Conservation (phyloP, 768 basidiomycete species). For the Clavulina sp. region DNA sequence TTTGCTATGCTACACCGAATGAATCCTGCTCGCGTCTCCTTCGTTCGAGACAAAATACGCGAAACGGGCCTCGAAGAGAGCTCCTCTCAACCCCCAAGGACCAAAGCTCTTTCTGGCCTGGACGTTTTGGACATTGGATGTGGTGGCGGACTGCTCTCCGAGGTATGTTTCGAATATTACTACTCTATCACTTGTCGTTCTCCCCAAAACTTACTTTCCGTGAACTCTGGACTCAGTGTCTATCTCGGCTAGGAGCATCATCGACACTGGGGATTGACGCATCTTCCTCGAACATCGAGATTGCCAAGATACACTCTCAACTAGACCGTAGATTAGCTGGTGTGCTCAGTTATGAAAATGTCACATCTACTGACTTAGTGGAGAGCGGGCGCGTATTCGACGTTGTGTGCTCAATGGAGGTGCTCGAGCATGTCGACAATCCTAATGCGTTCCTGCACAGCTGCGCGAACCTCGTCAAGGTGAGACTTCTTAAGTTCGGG, state of each 20-base stretch:
- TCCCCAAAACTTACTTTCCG: neutral
- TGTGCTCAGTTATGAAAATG: constrained; percentile 46
- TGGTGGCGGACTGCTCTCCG: constrained; percentile 84
- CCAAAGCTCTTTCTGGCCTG: constrained; percentile 37
- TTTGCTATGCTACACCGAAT: constrained; percentile 78
- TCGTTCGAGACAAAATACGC: constrained; percentile 58
- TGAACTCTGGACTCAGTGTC: constrained; percentile 32
- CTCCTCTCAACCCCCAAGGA: constrained; percentile 11
- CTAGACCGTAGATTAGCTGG: constrained; percentile 46
- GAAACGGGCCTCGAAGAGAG: constrained; percentile 38
- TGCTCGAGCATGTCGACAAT: constrained; percentile 92
- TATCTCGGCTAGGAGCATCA: constrained; percentile 74
- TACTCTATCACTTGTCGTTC: neutral
- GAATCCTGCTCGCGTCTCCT: constrained; percentile 80
- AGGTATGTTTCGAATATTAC: constrained; percentile 35
- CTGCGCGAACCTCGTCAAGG: constrained; percentile 77
- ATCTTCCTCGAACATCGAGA: constrained; percentile 66
- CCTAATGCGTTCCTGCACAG: constrained; percentile 67
- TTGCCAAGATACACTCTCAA: constrained; percentile 68
- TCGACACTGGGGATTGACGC: constrained; percentile 79
- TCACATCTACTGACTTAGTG: constrained; percentile 58
- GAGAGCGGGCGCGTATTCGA: constrained; percentile 52
- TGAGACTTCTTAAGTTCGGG: constrained; percentile 19
- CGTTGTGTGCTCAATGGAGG: constrained; percentile 94
- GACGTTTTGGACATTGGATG: constrained; percentile 85